A percentile compares a stretch with the other conserved stretches of the same genome.
Conservation (phyloP, 352 stramenopile species). For the Nothophytophthora sp. region DNA sequence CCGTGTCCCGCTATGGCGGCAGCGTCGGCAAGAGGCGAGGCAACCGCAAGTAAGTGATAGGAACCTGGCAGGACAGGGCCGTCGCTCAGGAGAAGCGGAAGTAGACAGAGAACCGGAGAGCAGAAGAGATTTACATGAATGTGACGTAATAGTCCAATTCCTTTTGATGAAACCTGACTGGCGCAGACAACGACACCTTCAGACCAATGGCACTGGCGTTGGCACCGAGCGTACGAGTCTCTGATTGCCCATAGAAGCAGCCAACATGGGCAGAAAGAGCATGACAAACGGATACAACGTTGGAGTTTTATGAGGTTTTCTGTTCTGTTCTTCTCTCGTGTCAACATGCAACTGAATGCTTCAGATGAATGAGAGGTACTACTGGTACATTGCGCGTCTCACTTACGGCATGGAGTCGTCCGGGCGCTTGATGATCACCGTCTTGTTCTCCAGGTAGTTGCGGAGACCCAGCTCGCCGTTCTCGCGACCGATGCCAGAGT, state of each 20-base stretch:
- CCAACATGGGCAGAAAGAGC: too few species aligned
- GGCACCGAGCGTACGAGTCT: too few species aligned
- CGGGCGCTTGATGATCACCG: slow-evolving; percentile 69
- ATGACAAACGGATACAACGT: too few species aligned
- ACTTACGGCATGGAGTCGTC: slow-evolving; percentile 38
- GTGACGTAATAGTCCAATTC: slow-evolving; percentile 31
- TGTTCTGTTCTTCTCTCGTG: too few species aligned
- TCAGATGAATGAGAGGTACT: too few species aligned
- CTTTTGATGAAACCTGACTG: too few species aligned
- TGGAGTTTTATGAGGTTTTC: too few species aligned
- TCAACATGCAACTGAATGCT: too few species aligned
- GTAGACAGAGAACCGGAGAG: slow-evolving; percentile 24
- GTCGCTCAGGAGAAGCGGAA: slow-evolving; percentile 16
- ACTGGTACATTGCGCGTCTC: too few species aligned
- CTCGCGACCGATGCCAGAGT: slow-evolving; percentile 86
- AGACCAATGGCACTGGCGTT: too few species aligned
- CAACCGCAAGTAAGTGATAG: slow-evolving; percentile 30
- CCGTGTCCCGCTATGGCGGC: slow-evolving; percentile 73
- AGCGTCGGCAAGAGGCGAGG: slow-evolving; percentile 82
- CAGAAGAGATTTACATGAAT: slow-evolving; percentile 10
- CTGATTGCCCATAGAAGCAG: too few species aligned
- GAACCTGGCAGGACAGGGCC: background rate
- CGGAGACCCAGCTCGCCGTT: slow-evolving; percentile 68
- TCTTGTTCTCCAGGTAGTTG: slow-evolving; percentile 84
- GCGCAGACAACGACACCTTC: too few species aligned